A percentile compares a stretch with the other conserved stretches of the same genome.
Evolutionary conservation across 805 yeast genomes (phyloP).

Genomic region (Candida corydali): DNA sequence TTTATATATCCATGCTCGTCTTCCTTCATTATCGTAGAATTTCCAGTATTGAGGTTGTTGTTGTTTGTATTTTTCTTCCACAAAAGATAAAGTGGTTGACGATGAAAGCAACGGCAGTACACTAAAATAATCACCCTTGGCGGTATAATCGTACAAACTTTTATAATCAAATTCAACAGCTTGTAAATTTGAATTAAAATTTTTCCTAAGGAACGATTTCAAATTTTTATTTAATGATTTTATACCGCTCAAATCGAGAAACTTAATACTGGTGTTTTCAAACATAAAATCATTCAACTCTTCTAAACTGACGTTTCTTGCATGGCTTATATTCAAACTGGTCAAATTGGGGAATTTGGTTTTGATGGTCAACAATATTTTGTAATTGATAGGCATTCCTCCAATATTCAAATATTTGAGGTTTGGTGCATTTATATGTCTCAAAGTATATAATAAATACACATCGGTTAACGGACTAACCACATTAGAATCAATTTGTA

Average conservation of each 20-base stretch:
- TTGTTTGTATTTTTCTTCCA: constrained; percentile 15
- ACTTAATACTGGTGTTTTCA: constrained; percentile 36
- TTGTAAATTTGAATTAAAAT: constrained; percentile 31
- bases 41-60: constrained; percentile 42
- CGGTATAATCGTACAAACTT: constrained; percentile 45
- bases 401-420: constrained; percentile 56
- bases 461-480: constrained; percentile 53
- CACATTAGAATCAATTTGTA: constrained; percentile 61
- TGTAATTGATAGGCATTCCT: constrained; percentile 54
- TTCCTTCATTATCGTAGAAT: constrained; percentile 58
- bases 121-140: constrained; percentile 28
- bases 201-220: constrained; percentile 22
- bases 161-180: constrained; percentile 68
- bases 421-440: constrained; percentile 40
- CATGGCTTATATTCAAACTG: constrained; percentile 41
- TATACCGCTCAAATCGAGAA: constrained; percentile 65
- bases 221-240: constrained; percentile 50
- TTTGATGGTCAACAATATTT: constrained; percentile 35
- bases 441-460: constrained; percentile 44
- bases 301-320: constrained; percentile 27
- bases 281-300: constrained; percentile 34
- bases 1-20: constrained; percentile 78
- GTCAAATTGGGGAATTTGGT: constrained; percentile 36
- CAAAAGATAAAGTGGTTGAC: constrained; percentile 21
- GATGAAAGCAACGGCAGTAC: constrained; percentile 16